Evolutionary conservation across 257 asterid species (phyloP).

Genomic region (Asclepias syriaca): DNA sequence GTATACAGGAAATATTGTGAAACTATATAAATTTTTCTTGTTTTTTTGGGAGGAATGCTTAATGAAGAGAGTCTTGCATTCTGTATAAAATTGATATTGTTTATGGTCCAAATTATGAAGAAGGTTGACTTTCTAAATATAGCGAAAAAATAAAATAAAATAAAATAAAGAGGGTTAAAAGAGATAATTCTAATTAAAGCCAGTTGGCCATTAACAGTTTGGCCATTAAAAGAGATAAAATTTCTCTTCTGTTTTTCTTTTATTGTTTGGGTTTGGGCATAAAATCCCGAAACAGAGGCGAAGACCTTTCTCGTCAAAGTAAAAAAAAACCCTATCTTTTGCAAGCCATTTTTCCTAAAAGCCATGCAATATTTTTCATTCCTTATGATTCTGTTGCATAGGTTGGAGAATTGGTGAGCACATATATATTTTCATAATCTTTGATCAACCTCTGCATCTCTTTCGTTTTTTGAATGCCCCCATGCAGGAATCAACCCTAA

Average conservation of each 20-base stretch:
- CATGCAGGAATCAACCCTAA: conserved; percentile 9
- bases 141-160: too few relatives aligned
- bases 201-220: conserved; percentile 11
- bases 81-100: not conserved
- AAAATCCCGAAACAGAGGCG: conserved; percentile 4
- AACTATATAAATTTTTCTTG: not conserved
- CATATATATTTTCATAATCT: not conserved
- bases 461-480: not conserved
- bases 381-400: conserved; percentile 1
- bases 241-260: not conserved
- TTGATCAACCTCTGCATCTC: not conserved
- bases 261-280: not conserved
- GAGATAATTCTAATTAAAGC: not conserved
- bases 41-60: not conserved
- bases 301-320: not conserved
- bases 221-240: not conserved
- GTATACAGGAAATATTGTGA: conserved; percentile 8
- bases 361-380: not conserved
- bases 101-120: not conserved
- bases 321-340: conserved; percentile 3
- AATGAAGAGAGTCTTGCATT: not conserved
- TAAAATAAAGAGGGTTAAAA: too few relatives aligned
- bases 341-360: not conserved
- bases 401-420: conserved; percentile 8
- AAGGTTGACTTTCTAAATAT: not conserved